Evolutionary conservation across 805 yeast genomes (phyloP).

Genomic region (Myxozyma vanderwaltii): DNA sequence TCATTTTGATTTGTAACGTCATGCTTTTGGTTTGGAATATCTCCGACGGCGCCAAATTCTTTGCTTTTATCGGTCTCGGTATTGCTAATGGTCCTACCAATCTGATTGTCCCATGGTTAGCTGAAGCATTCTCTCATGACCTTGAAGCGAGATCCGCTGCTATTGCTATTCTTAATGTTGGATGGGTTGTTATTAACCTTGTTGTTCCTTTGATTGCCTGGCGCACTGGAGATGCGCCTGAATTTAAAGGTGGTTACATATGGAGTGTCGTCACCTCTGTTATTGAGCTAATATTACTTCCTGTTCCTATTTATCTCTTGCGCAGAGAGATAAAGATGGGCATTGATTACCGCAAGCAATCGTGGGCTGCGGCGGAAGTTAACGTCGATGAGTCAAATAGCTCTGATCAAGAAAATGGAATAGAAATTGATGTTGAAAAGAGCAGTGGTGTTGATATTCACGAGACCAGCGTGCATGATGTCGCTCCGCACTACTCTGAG

Average conservation of each 20-base stretch:
- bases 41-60: conserved; percentile 59
- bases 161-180: conserved; percentile 31
- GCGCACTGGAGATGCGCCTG: conserved; percentile 20
- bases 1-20: conserved; percentile 42
- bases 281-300: conserved; percentile 16
- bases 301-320: conserved; percentile 17
- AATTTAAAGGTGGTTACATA: conserved; percentile 25
- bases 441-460: not conserved
- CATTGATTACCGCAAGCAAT: conserved; percentile 4
- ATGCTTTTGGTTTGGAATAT: conserved; percentile 60
- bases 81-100: conserved; percentile 29
- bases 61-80: conserved; percentile 48
- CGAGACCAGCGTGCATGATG: not conserved
- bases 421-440: not conserved
- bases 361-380: not conserved
- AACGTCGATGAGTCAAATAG: not conserved
- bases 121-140: conserved; percentile 25
- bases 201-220: conserved; percentile 30
- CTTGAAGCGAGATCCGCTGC: conserved; percentile 29
- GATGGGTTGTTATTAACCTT: conserved; percentile 29
- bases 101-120: conserved; percentile 29
- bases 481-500: not conserved
- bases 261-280: conserved; percentile 19
- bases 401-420: conserved; percentile 7
- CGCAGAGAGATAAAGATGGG: conserved; percentile 22